Base-by-base conservation (phyloP, 257 asterid genomes). In the Datura wrightii region DNA sequence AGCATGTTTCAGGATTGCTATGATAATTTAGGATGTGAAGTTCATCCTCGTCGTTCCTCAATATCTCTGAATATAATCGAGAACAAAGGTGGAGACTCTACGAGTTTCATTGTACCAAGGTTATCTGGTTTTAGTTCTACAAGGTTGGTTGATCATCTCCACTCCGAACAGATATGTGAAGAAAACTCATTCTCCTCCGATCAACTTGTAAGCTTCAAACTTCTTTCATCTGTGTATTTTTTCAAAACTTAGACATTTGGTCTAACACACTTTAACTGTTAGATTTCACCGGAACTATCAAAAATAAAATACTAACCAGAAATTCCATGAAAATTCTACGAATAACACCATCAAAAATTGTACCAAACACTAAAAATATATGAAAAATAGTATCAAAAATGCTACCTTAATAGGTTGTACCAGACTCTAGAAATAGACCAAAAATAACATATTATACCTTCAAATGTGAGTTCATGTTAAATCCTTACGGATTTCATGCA, bases 121-220 rank as follows among this genome's bases (percentile, higher is more conserved):
- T 11, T 48, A 11, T 48, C 59, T 44, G 37, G 79, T 70, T 18
- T 41, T 70, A 50, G 41, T 72, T 41, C 80, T 72, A 50, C 65
- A 69, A 50, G 50, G 80, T 46, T 50, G 80, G 55, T 10, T 53
- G 81, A 67, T 67, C 62, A 42, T 46, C 41, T 46, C 8, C 6
- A 44, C 31, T 34, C 41, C 63, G 2, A 8, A 53, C 62, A 46
- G 63, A 42, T 67, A 10, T 46, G 60, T 66, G 63, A 83, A 67
- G 62, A 59, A 24, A 67, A 67, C 2, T 41, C 60, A 13, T 15
- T 52, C 53, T 42, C 85, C 16, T 6, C 69, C 0, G 55, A 83
- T 37, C 67, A 83, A 83, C 53, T 65, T 48, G 85, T 83, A 67
- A 83, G 80, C 71, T 56, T 58, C n/a, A 15, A 48, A 24, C 41